Evolutionary conservation across 2,329 filamentous ascomycete species (phyloP).

Genomic region (Aspergillus sp.): DNA sequence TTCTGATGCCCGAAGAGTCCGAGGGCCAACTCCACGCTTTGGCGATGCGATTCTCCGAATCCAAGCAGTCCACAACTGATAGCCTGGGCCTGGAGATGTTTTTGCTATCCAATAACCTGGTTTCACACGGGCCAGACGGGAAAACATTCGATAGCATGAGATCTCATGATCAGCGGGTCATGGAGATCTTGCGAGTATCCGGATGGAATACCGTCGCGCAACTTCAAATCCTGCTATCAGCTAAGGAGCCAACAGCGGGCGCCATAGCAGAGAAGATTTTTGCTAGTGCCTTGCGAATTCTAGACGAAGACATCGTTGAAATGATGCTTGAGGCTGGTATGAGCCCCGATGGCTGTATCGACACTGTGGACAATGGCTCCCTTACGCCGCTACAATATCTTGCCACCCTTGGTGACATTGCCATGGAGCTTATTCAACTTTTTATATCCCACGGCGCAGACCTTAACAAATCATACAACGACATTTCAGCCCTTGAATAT

Average conservation of each 20-base stretch:
- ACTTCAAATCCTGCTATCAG: neutral
- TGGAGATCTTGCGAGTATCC: conserved; percentile 1
- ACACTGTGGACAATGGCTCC: neutral
- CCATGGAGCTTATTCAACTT: neutral
- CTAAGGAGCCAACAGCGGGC: conserved; percentile 17
- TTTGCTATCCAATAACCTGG: conserved; percentile 19
- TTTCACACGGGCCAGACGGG: neutral
- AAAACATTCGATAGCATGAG: neutral
- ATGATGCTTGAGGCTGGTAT: neutral
- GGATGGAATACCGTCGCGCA: neutral
- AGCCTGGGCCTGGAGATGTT: conserved; percentile 6
- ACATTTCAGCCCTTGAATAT: neutral
- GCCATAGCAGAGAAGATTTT: neutral
- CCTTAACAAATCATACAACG: neutral
- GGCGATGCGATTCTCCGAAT: neutral
- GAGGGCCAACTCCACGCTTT: neutral
- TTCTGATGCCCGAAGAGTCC: conserved; percentile 19
- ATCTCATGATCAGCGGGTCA: neutral
- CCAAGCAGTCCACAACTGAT: neutral
- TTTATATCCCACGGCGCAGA: neutral
- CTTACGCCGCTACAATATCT: conserved; percentile 6
- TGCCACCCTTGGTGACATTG: neutral
- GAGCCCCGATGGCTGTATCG: neutral
- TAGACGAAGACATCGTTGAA: too few species aligned
- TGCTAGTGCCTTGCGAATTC: too few species aligned